Conservation (phyloP, 805 yeast genomes). For the Pichia californica region DNA sequence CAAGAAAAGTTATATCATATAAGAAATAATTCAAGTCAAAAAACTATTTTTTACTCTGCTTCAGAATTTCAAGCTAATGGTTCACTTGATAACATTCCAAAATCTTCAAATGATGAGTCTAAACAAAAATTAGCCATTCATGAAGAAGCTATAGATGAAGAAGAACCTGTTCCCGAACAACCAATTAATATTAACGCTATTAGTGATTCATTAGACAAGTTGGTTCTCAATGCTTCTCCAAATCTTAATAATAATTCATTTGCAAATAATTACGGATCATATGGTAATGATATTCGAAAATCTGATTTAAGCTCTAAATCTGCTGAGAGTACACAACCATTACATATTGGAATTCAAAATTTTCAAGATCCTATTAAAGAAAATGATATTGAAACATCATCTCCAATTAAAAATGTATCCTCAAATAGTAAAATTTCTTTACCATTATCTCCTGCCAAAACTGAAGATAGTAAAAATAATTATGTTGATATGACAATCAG, state of each 20-base stretch:
- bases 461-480: background rate
- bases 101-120: background rate
- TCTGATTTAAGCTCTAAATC: background rate
- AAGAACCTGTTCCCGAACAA: background rate
- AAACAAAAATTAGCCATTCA: background rate
- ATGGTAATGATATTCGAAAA: slow-evolving; percentile 1
- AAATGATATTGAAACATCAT: background rate
- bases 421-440: background rate
- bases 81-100: background rate
- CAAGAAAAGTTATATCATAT: slow-evolving; percentile 17
- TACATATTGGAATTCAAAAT: too few species aligned
- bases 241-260: background rate
- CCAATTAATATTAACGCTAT: background rate
- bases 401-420: too few species aligned
- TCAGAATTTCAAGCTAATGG: slow-evolving; percentile 25
- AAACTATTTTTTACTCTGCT: slow-evolving; percentile 35
- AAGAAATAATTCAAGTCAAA: slow-evolving; percentile 22
- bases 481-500: slow-evolving; percentile 5
- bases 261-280: slow-evolving; percentile 7
- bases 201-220: slow-evolving; percentile 4
- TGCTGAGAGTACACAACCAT: background rate
- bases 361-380: too few species aligned
- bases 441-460: slow-evolving; percentile 1
- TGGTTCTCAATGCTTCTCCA: slow-evolving; percentile 4
- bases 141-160: background rate